Percentiles rank a stretch among this genome's conserved stretches.
These are phyloP conservation scores for Cordyceps sp. DNA, from an alignment of 2,329 filamentous ascomycete genomes.

Conservation along the genomic window DNA sequence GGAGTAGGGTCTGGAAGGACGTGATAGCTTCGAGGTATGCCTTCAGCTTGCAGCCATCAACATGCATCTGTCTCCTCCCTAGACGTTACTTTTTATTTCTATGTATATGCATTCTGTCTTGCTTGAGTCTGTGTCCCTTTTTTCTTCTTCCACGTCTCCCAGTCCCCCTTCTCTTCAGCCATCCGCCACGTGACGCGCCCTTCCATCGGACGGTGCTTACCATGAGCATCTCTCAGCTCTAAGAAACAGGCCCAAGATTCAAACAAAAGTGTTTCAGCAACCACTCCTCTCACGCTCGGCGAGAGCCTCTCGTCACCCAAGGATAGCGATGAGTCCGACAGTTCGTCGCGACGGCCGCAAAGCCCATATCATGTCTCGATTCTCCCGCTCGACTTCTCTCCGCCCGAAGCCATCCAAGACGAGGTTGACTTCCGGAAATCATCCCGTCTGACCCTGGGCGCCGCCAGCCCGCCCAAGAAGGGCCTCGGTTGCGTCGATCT, in stretches of 20 bases:
- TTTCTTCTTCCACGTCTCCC: too few relatives aligned
- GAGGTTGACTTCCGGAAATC: neutral
- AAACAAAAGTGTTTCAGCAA: too few relatives aligned
- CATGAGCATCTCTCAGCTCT: neutral
- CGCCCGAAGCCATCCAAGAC: neutral
- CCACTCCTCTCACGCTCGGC: too few relatives aligned
- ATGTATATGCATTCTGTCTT: too few relatives aligned
- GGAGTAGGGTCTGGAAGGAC: neutral
- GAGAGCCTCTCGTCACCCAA: neutral
- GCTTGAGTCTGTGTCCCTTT: too few relatives aligned
- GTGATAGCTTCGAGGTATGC: neutral
- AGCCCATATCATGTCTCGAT: constrained; percentile 1
- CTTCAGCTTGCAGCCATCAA: too few relatives aligned
- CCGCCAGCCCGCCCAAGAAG: neutral
- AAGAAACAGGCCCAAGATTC: neutral
- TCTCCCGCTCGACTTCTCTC: neutral
- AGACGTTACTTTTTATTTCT: too few relatives aligned
- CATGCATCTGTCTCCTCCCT: too few relatives aligned
- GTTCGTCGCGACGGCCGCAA: neutral
- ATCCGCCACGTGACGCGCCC: neutral
- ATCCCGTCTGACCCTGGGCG: neutral
- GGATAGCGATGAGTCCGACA: neutral
- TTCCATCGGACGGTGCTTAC: too few relatives aligned
- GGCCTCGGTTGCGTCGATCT: constrained; percentile 1
- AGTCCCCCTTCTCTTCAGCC: neutral